These are phyloP conservation scores for Petunia axillaris DNA, from an alignment of 257 asterid species.

Conservation along the genomic window DNA sequence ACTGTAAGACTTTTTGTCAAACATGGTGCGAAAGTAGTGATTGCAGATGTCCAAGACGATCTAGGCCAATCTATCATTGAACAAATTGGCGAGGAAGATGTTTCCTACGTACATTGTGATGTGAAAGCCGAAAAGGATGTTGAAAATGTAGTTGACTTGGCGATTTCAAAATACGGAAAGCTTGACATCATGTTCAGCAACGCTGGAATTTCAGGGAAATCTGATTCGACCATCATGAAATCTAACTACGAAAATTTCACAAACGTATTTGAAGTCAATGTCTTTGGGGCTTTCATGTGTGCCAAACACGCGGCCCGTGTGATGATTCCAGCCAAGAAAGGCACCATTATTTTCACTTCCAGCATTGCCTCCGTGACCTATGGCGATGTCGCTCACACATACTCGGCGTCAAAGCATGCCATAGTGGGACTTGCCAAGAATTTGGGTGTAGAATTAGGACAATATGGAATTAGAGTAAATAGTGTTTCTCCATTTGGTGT, in stretches of 20 bases:
- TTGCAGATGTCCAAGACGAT: constrained; percentile 38
- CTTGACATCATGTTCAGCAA: constrained; percentile 43
- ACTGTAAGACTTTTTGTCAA: constrained; percentile 25
- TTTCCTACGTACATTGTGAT: constrained; percentile 24
- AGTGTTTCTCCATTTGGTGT: constrained; percentile 34
- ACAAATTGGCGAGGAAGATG: background rate
- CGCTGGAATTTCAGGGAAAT: constrained; percentile 30
- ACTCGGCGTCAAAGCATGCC: constrained; percentile 32
- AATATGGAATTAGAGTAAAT: constrained; percentile 34
- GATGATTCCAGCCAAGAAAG: constrained; percentile 35
- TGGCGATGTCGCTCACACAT: constrained; percentile 3
- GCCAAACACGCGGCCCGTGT: constrained; percentile 38
- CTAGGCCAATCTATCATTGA: background rate
- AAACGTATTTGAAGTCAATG: constrained; percentile 33
- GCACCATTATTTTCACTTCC: constrained; percentile 29
- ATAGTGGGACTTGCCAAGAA: constrained; percentile 34
- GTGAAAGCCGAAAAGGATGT: constrained; percentile 31
- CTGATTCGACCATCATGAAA: background rate
- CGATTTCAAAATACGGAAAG: constrained; percentile 29
- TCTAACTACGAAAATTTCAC: constrained; percentile 22
- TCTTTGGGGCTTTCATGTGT: constrained; percentile 36
- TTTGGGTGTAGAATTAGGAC: constrained; percentile 35
- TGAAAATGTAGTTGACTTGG: constrained; percentile 19
- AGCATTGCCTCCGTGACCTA: constrained; percentile 18
- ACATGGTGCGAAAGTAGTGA: constrained; percentile 37